Conservation (phyloP, 192 early-diverging fungal genomes). For the Coemansia sp. region DNA sequence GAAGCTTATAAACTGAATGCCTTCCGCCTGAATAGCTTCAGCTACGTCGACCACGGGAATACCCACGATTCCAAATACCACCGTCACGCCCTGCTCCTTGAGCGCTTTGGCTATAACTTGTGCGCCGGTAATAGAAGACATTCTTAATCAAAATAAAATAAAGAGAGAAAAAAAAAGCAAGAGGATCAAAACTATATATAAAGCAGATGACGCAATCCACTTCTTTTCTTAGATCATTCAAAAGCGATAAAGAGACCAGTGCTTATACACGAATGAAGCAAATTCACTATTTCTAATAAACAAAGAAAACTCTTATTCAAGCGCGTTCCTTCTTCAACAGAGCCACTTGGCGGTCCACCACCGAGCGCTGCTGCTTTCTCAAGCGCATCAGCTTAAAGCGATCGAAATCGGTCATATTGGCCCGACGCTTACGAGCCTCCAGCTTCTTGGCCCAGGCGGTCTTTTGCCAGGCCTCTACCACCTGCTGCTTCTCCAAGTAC, state of each 20-base stretch:
- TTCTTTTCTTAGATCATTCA: too few species aligned
- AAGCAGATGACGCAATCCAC: too few species aligned
- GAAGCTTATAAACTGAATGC: conserved; percentile 69
- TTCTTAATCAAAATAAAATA: neutral
- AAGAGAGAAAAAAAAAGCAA: neutral
- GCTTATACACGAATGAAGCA: too few species aligned
- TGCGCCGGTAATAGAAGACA: conserved; percentile 51
- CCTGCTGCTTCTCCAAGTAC: conserved; percentile 80
- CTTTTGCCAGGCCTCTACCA: conserved; percentile 78
- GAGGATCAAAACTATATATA: neutral
- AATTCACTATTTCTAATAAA: neutral
- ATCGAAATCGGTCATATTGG: conserved; percentile 88
- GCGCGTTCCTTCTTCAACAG: conserved; percentile 50
- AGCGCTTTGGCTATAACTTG: conserved; percentile 59
- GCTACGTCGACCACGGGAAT: conserved; percentile 75
- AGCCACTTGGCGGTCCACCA: conserved; percentile 49
- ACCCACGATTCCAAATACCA: conserved; percentile 75
- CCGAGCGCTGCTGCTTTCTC: conserved; percentile 71
- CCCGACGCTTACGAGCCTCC: conserved; percentile 72
- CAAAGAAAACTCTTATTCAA: conserved; percentile 20
- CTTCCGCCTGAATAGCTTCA: conserved; percentile 66
- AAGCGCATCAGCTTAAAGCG: conserved; percentile 97
- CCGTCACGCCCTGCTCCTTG: conserved; percentile 58
- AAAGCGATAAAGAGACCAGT: too few species aligned
- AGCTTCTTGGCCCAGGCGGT: conserved; percentile 98